Conservation (phyloP, 768 basidiomycete genomes). For the Cyclocybe aegerita region DNA sequence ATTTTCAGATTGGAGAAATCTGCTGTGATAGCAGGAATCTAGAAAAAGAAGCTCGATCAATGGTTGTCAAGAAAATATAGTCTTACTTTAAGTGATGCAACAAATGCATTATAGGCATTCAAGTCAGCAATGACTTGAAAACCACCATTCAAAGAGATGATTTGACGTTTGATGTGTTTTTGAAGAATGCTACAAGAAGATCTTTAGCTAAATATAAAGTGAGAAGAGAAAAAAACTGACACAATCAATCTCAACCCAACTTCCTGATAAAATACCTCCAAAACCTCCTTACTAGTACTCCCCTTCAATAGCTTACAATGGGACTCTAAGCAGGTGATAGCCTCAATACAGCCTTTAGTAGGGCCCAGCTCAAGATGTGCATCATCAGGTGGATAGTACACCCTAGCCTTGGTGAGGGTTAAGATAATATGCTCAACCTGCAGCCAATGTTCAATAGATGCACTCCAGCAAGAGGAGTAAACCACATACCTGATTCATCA, state of each 20-base stretch:
- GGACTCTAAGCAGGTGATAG: conserved; percentile 83
- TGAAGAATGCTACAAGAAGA: conserved; percentile 74
- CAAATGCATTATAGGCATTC: conserved; percentile 90
- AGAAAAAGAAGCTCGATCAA: not conserved
- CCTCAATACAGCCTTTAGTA: conserved; percentile 85
- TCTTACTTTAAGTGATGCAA: conserved; percentile 77
- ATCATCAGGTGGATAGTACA: conserved; percentile 91
- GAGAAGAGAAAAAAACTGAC: conserved; percentile 41
- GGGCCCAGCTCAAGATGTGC: conserved; percentile 87
- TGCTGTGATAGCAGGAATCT: conserved; percentile 77
- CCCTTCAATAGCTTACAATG: conserved; percentile 92
- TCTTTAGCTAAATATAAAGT: not conserved
- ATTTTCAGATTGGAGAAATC: conserved; percentile 96
- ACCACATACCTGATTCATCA: too few relatives aligned
- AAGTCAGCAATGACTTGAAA: conserved; percentile 96
- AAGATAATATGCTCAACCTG: conserved; percentile 93
- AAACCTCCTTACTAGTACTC: conserved; percentile 91
- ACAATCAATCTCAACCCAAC: conserved; percentile 86
- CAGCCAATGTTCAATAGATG: not conserved
- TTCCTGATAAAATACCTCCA: conserved; percentile 98
- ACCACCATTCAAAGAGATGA: conserved; percentile 91
- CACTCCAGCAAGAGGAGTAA: conserved; percentile 1
- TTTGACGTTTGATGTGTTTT: conserved; percentile 96
- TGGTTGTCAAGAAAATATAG: not conserved
- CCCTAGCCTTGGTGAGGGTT: conserved; percentile 77